Evolutionary conservation across 192 early-diverging fungal genomes (phyloP), one percentile per base, ranked within the genome.

Genomic region (Pilobolus umbonatus): DNA sequence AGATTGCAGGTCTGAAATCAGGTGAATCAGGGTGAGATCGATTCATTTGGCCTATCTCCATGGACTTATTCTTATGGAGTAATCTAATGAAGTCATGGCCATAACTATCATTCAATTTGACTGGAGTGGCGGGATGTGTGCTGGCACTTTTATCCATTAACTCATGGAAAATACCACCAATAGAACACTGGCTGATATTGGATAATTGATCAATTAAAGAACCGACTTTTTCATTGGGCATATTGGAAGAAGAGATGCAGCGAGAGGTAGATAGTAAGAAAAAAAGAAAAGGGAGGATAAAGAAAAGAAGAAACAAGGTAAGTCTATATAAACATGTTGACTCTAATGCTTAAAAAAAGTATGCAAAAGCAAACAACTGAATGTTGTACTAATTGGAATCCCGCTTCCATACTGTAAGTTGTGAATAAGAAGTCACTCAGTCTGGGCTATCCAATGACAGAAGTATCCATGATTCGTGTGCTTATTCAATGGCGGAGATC

Each of bases 21-120:
- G 52, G 52, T 36, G 52, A 54, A 54, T 24, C 34, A 15, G 22
- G 52, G 24, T 54, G 52, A 25, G 35, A 35, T 54, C 31, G 35
- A 51, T 52, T 1, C 15, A 39, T 35, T 38, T 56, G 17, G 52
- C 24, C 10, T 24, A 9, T 36, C 5, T 28, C 24, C 14, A 25
- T 26, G 9, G 32, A 17, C 25, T 49, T 45, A 15, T 61, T 61
- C 8, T 51, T 54, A 22, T 54, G 31, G 38, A 38, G 26, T 15
- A 61, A 36, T 25, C 48, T 21, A 36, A 17, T 51, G 26, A 61
- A 61, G 29, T 61, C 59, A 28, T 38, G 50, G 2, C 59, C 59
- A 28, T 40, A 35, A 28, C 17, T 26, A 7, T 61, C 59, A 21
- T 50, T 31, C 2, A 56, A 35, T 22, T 56, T 35, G 10, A 61